Evolutionary conservation across 805 yeast genomes (phyloP).

Genomic region (Candida palmyrensis): DNA sequence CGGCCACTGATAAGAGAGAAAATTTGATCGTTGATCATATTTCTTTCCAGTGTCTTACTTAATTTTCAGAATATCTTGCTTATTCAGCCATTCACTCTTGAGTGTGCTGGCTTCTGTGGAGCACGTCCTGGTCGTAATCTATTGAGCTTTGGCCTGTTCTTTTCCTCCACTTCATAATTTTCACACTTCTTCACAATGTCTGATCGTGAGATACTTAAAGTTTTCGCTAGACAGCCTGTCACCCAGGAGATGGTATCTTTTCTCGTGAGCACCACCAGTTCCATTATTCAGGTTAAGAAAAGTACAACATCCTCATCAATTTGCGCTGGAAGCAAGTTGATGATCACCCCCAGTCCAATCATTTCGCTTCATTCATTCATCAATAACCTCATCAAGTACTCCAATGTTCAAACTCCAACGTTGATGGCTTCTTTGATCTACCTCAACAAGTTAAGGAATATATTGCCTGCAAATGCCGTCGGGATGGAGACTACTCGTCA

Average conservation of each 20-base stretch:
- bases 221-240: conserved; percentile 54
- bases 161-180: too few relatives aligned
- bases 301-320: conserved; percentile 32
- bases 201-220: conserved; percentile 43
- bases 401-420: conserved; percentile 93
- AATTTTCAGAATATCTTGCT: too few relatives aligned
- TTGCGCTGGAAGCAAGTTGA: conserved; percentile 13
- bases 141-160: too few relatives aligned
- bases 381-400: conserved; percentile 62
- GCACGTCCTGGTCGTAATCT: too few relatives aligned
- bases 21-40: too few relatives aligned
- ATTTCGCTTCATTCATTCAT: conserved; percentile 57
- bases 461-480: conserved; percentile 80
- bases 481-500: conserved; percentile 94
- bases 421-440: conserved; percentile 89
- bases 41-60: too few relatives aligned
- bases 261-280: conserved; percentile 52
- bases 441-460: conserved; percentile 66
- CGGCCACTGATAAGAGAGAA: too few relatives aligned
- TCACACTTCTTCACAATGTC: conserved; percentile 17
- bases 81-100: too few relatives aligned
- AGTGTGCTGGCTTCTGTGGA: too few relatives aligned
- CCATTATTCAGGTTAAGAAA: conserved; percentile 46
- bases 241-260: conserved; percentile 52
- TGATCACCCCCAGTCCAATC: conserved; percentile 20